Conservation (phyloP, 495 filamentous ascomycete genomes). For the Cercophora sp. region DNA sequence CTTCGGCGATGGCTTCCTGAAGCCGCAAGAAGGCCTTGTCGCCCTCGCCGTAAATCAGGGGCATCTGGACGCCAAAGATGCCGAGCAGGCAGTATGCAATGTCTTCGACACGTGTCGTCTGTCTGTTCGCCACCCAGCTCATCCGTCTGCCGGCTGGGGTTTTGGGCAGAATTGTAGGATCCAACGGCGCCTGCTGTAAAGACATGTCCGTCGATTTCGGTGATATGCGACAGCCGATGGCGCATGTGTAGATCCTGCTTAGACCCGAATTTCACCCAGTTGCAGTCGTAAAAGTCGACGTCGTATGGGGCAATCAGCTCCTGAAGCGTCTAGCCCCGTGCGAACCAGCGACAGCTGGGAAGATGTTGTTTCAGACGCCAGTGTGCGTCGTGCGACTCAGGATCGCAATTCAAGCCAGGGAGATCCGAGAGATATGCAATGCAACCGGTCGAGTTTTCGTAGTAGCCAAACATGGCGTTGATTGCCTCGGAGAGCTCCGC, state of each 20-base stretch:
- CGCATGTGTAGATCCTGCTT: not conserved
- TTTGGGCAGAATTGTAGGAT: too few relatives aligned
- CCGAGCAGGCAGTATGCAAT: conserved; percentile 24
- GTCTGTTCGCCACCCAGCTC: not conserved
- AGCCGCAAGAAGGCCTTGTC: conserved; percentile 19
- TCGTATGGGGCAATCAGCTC: not conserved
- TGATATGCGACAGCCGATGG: too few relatives aligned
- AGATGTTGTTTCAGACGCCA: too few relatives aligned
- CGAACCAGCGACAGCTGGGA: too few relatives aligned
- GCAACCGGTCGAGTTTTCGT: too few relatives aligned
- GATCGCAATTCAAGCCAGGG: too few relatives aligned
- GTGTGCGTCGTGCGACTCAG: too few relatives aligned
- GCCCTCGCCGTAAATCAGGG: conserved; percentile 27
- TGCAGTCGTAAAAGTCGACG: not conserved
- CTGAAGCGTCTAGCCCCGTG: too few relatives aligned
- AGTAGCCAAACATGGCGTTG: too few relatives aligned
- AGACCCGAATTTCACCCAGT: not conserved
- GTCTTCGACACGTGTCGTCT: conserved; percentile 17
- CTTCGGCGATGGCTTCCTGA: not conserved
- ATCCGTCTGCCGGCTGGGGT: not conserved
- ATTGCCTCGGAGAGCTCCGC: too few relatives aligned
- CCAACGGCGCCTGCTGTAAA: too few relatives aligned
- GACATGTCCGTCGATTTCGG: not conserved
- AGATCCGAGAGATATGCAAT: too few relatives aligned
- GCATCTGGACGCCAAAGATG: conserved; percentile 27